Percentiles rank a stretch among this genome's conserved stretches.
phyloP scores from a whole-genome alignment of 148 eudicot species.

The Nepenthes gracilis region DNA sequence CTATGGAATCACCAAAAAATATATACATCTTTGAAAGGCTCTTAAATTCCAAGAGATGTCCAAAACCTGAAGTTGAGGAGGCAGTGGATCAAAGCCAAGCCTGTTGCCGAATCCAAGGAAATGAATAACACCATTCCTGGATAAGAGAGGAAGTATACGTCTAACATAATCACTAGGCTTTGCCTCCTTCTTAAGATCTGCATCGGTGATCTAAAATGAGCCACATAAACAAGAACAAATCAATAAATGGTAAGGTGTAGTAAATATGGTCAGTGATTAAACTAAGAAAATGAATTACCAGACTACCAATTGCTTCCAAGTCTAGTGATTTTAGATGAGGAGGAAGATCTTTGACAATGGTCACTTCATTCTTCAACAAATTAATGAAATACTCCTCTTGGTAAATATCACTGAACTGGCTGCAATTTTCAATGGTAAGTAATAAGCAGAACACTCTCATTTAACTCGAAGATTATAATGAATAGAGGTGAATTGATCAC shows the following conservation, averaged over 20 bases:
- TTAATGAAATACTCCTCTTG: conserved; percentile 66
- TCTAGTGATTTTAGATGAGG: conserved; percentile 46
- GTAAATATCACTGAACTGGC: conserved; percentile 89
- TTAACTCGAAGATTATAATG: too few relatives aligned
- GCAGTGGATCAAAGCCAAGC: conserved; percentile 82
- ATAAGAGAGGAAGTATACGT: conserved; percentile 58
- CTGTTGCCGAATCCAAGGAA: conserved; percentile 90
- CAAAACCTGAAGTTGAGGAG: conserved; percentile 68
- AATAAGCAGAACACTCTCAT: too few relatives aligned
- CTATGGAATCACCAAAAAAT: too few relatives aligned
- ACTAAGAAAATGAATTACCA: conserved; percentile 34
- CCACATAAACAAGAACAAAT: conserved; percentile 4
- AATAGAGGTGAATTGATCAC: too few relatives aligned
- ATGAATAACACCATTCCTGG: conserved; percentile 64
- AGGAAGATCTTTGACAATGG: conserved; percentile 71
- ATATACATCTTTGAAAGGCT: neutral
- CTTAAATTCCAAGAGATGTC: neutral
- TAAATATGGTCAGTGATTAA: neutral
- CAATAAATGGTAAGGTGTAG: conserved; percentile 1
- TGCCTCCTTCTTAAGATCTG: conserved; percentile 86
- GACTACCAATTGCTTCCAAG: conserved; percentile 74
- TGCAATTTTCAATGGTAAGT: conserved; percentile 17
- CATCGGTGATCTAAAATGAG: conserved; percentile 63
- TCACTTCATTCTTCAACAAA: conserved; percentile 46
- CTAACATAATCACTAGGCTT: conserved; percentile 43